phyloP scores from a whole-genome alignment of 1,139 yeast species.

The Debaryomyces robertsiae region DNA sequence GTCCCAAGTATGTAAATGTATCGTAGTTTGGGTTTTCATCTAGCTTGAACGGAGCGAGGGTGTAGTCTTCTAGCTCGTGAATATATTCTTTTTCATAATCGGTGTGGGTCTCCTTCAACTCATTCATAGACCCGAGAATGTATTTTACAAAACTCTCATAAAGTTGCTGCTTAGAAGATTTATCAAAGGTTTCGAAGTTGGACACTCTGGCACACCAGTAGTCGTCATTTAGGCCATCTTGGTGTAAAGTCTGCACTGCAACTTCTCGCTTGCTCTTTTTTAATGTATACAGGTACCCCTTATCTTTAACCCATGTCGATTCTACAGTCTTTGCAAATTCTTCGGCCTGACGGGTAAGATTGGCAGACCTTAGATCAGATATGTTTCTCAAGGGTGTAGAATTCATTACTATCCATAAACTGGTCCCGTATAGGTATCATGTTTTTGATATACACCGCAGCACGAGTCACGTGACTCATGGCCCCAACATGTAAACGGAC shows the following conservation, averaged over 20 bases:
- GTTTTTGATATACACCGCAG: background rate
- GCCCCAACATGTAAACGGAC: too few species aligned
- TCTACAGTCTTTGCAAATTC: conserved; percentile 15
- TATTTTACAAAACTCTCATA: conserved; percentile 19
- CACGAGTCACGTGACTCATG: too few species aligned
- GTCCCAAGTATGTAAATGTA: conserved; percentile 23
- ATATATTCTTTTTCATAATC: conserved; percentile 38
- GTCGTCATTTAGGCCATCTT: conserved; percentile 19
- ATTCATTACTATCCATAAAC: conserved; percentile 7
- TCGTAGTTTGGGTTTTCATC: conserved; percentile 10
- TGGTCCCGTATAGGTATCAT: background rate
- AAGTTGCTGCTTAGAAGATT: conserved; percentile 18
- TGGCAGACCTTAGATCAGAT: conserved; percentile 8
- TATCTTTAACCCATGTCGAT: conserved; percentile 18
- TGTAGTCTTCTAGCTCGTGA: conserved; percentile 30
- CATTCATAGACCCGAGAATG: conserved; percentile 22
- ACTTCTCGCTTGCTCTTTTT: conserved; percentile 9
- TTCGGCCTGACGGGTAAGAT: conserved; percentile 10
- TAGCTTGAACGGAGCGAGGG: conserved; percentile 20
- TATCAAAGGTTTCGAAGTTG: conserved; percentile 20
- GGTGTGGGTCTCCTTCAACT: conserved; percentile 32
- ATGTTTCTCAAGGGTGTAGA: conserved; percentile 12
- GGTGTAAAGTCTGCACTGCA: conserved; percentile 17
- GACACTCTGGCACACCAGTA: conserved; percentile 27
- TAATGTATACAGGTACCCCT: conserved; percentile 12